Conservation (phyloP, 2,329 filamentous ascomycete genomes). For the Byssochlamys sp. region DNA sequence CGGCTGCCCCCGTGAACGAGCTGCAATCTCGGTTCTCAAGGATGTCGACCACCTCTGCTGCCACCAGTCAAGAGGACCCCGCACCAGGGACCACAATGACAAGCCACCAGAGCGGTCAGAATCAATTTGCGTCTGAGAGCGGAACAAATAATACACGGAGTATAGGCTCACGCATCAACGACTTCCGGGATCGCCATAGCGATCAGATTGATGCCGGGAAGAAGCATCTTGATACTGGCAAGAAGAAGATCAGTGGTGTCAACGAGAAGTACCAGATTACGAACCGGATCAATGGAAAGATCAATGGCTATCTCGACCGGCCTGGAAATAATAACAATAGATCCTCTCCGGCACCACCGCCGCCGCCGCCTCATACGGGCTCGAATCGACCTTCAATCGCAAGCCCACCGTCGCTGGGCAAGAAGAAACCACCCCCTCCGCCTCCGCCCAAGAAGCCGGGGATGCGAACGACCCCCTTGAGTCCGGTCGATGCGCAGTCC, state of each 20-base stretch:
- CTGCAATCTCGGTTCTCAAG: slow-evolving; percentile 59
- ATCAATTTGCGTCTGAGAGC: slow-evolving; percentile 53
- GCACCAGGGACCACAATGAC: slow-evolving; percentile 34
- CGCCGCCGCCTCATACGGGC: slow-evolving; percentile 15
- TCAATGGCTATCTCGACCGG: slow-evolving; percentile 15
- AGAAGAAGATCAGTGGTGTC: slow-evolving; percentile 47
- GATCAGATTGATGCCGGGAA: slow-evolving; percentile 56
- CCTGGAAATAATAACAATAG: neutral
- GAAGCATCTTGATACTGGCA: slow-evolving; percentile 46
- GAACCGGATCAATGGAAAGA: slow-evolving; percentile 40
- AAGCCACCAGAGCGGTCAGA: slow-evolving; percentile 53
- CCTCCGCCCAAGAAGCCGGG: slow-evolving; percentile 51
- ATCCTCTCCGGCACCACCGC: slow-evolving; percentile 6
- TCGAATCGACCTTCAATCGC: slow-evolving; percentile 14
- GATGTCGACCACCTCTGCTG: slow-evolving; percentile 34
- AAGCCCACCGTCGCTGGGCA: slow-evolving; percentile 23
- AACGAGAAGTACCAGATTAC: slow-evolving; percentile 54
- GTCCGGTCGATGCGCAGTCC: slow-evolving; percentile 16
- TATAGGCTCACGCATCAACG: slow-evolving; percentile 54
- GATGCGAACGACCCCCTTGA: slow-evolving; percentile 28
- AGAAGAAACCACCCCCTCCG: slow-evolving; percentile 46
- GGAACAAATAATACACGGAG: slow-evolving; percentile 45
- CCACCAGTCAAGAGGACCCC: slow-evolving; percentile 14
- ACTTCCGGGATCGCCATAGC: slow-evolving; percentile 61
- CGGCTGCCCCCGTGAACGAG: slow-evolving; percentile 48